Evolutionary conservation across 2,329 filamentous ascomycete genomes (phyloP).

Genomic region (Metarhizium sp.): DNA sequence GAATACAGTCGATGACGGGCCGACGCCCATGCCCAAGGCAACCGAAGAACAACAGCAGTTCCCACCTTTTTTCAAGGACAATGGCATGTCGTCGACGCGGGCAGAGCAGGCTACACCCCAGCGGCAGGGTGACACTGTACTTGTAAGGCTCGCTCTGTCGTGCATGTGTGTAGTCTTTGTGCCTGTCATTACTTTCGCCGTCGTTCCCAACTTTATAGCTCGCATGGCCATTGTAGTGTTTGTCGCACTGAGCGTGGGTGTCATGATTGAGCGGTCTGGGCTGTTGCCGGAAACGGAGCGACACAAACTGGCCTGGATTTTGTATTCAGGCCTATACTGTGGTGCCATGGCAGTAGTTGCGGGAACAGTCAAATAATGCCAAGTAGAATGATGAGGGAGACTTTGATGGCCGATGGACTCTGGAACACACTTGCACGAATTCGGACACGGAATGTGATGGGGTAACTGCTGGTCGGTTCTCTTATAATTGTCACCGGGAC

Average conservation of each 20-base stretch:
- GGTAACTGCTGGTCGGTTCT: neutral
- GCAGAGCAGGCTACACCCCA: neutral
- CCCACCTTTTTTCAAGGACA: constrained; percentile 4
- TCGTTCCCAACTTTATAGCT: constrained; percentile 46
- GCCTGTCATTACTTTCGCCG: constrained; percentile 48
- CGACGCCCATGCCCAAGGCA: constrained; percentile 14
- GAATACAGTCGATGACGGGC: constrained; percentile 10
- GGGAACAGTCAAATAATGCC: constrained; percentile 4
- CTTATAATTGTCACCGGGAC: neutral
- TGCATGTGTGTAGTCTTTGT: constrained; percentile 33
- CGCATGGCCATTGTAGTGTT: constrained; percentile 49
- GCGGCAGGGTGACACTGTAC: neutral
- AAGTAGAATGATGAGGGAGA: neutral
- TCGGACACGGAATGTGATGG: neutral
- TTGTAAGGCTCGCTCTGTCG: constrained; percentile 1
- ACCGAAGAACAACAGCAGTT: constrained; percentile 3
- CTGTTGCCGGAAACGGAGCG: constrained; percentile 9
- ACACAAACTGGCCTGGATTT: constrained; percentile 12
- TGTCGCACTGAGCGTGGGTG: constrained; percentile 35
- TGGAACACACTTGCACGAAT: neutral
- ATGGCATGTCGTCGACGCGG: constrained; percentile 2
- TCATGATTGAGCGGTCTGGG: constrained; percentile 18
- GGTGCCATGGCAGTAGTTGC: constrained; percentile 23
- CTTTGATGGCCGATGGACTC: neutral
- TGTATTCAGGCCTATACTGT: constrained; percentile 23